These are phyloP conservation scores for Eimeria falciformis DNA, from an alignment of 169 alveolate species.

Conservation along the genomic window DNA sequence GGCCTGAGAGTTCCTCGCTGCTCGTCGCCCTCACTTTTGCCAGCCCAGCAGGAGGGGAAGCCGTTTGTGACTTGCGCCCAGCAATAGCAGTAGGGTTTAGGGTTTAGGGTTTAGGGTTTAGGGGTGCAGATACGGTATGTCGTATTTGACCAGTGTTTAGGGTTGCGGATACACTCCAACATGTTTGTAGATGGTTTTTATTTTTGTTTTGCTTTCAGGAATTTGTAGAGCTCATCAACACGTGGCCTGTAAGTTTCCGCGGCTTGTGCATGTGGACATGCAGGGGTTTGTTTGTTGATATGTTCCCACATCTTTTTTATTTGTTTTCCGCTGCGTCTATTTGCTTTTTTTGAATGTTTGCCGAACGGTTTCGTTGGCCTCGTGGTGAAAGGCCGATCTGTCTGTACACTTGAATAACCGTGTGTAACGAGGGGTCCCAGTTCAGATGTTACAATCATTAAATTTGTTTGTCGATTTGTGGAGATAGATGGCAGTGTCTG, in stretches of 20 bases:
- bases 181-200: neutral
- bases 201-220: slow-evolving; percentile 35
- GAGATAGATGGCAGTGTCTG: too few species aligned
- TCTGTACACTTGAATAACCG: too few species aligned
- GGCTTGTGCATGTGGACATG: neutral
- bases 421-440: too few species aligned
- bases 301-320: neutral
- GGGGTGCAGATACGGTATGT: neutral
- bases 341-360: neutral
- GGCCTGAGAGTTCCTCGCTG: slow-evolving; percentile 54
- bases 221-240: slow-evolving; percentile 73
- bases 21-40: slow-evolving; percentile 55
- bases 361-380: neutral
- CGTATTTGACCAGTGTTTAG: slow-evolving; percentile 2
- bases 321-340: neutral
- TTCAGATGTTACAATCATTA: too few species aligned
- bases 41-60: neutral
- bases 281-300: neutral
- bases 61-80: slow-evolving; percentile 68
- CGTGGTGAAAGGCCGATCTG: too few species aligned
- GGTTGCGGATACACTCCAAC: neutral
- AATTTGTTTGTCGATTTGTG: neutral
- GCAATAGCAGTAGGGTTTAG: slow-evolving; percentile 45
- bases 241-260: slow-evolving; percentile 72
- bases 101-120: slow-evolving; percentile 23